Base-by-base conservation (phyloP, 2,329 filamentous ascomycete genomes). In the Fonsecaea pugnacius region DNA sequence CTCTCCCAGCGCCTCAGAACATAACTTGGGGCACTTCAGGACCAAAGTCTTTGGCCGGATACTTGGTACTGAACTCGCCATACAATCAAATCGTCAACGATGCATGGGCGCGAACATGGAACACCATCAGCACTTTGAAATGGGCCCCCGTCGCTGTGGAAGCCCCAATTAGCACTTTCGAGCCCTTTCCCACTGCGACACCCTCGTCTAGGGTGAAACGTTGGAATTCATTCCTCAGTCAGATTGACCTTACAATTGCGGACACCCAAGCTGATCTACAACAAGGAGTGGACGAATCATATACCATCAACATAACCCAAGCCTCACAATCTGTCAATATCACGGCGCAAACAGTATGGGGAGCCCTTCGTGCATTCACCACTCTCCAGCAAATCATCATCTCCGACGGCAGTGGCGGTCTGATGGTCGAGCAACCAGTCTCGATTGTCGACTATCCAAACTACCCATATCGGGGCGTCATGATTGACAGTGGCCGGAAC, bases 271-370 rank as follows among this genome's bases (percentile, higher is more conserved):
- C 80, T 3, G 77, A 82, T 63, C 75, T 86, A 33, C 78, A 85
- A 70, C 83, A 85, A 67, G 83, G 82, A 3, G 83, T 85, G 24
- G 82, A 85, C 62, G 83, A 85, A 70, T 84, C 83, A n/a, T 85
- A 85, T 71, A 82, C 78, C 0, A 69, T 85, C 21, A 75, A 79
- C 18, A 77, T 84, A 40, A 67, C 72, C 0, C 67, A 74, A 5
- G 72, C 71, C 21, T 81, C 82, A 2, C 72, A 74, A 36, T 73
- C 73, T 3, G 74, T 85, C 62, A 70, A 78, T 8, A 80, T 85
- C 67, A 78, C 75, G 1, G 79, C 83, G 30, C 73, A 81, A 71
- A 85, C 83, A 0, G 76, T 81, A 52, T 85, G 83, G 77, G 83
- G 83, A 40, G 83, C 81, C 18, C 77, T 85, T 10, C 83, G 85